These are phyloP conservation scores for Clathrospora elynae DNA, from an alignment of 2,329 filamentous ascomycete genomes.

Conservation along the genomic window DNA sequence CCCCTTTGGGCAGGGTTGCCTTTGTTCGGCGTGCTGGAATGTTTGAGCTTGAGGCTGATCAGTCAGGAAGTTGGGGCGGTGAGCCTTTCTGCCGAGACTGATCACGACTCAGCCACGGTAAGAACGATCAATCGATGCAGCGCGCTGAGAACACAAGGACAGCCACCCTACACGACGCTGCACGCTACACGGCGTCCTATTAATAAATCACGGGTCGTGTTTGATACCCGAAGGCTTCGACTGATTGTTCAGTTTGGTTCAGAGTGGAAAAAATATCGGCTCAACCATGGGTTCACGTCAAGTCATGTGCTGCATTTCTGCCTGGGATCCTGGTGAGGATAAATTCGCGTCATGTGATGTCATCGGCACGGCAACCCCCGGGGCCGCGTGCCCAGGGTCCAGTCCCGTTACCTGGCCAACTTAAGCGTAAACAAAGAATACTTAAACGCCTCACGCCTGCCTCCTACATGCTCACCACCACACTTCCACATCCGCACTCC, in stretches of 20 bases:
- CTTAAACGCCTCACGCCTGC: slow-evolving; percentile 39
- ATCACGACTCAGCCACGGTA: slow-evolving; percentile 17
- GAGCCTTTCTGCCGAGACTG: too few species aligned
- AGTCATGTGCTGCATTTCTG: slow-evolving; percentile 8
- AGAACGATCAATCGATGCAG: too few species aligned
- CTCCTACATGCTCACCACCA: slow-evolving; percentile 23
- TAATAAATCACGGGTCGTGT: too few species aligned
- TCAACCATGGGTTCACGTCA: too few species aligned
- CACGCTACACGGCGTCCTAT: too few species aligned
- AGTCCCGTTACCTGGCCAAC: slow-evolving; percentile 40
- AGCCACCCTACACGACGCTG: too few species aligned
- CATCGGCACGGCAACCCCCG: slow-evolving; percentile 22
- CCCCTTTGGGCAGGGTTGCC: slow-evolving; percentile 26
- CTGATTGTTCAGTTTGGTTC: too few species aligned
- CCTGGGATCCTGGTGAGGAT: too few species aligned
- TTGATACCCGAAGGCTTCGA: too few species aligned
- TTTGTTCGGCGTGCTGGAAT: slow-evolving; percentile 28
- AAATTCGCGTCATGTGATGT: slow-evolving; percentile 42
- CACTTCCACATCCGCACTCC: slow-evolving; percentile 20
- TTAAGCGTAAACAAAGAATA: slow-evolving; percentile 43
- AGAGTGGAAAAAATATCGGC: too few species aligned
- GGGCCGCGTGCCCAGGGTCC: slow-evolving; percentile 18
- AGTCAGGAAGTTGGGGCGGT: slow-evolving; percentile 18
- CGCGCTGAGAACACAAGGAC: neutral
- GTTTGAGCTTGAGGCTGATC: slow-evolving; percentile 30